phyloP scores from a whole-genome alignment of 768 basidiomycete species.

The Phanerodontia chrysosporium region DNA sequence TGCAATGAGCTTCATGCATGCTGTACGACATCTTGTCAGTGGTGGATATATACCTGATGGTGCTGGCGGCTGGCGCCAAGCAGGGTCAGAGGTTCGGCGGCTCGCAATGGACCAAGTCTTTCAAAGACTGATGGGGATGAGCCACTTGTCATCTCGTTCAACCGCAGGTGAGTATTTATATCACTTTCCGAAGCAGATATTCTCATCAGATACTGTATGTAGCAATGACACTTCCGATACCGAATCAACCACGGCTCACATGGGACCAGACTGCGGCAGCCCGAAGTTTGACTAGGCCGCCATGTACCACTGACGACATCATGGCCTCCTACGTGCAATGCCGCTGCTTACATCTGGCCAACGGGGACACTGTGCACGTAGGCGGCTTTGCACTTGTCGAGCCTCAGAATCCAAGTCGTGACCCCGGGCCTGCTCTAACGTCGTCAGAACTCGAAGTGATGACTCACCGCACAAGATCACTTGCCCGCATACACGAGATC shows the following conservation, averaged over 20 bases:
- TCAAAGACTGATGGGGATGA: neutral
- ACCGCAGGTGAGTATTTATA: neutral
- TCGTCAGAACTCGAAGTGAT: too few species aligned
- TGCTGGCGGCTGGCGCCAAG: neutral
- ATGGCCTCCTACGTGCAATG: too few species aligned
- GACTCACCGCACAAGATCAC: neutral
- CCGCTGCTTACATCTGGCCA: too few species aligned
- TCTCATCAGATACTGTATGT: neutral
- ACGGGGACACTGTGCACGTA: too few species aligned
- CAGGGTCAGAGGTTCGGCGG: neutral
- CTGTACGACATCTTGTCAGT: conserved; percentile 19
- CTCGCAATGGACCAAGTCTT: neutral
- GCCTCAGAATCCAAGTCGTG: too few species aligned
- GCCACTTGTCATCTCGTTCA: neutral
- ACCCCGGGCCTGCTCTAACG: neutral
- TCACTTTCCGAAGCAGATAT: neutral
- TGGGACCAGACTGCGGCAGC: too few species aligned
- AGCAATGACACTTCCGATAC: neutral
- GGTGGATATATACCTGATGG: neutral
- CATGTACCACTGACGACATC: too few species aligned
- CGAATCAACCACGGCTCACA: too few species aligned
- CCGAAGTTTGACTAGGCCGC: too few species aligned
- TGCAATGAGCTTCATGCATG: conserved; percentile 14
- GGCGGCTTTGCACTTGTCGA: too few species aligned
- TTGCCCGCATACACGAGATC: neutral